A percentile compares a stretch with the other conserved stretches of the same genome.
Evolutionary conservation across 805 yeast genomes (phyloP).

Genomic region (Blastobotrys attinorum): DNA sequence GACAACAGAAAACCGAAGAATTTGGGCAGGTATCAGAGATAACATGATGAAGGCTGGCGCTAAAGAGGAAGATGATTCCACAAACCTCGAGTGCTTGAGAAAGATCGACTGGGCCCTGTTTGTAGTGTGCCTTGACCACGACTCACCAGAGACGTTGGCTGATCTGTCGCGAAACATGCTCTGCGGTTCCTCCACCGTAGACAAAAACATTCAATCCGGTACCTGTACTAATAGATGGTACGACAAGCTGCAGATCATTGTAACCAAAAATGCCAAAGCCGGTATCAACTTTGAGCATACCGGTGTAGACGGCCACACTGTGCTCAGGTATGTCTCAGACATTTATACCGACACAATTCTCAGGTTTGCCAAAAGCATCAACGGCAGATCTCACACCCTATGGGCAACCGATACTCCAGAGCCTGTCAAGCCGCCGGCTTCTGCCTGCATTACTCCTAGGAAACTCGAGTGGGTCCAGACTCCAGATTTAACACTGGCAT

Average conservation of each 20-base stretch:
- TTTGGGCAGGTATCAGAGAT: constrained; percentile 75
- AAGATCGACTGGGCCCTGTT: constrained; percentile 78
- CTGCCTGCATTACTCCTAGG: constrained; percentile 60
- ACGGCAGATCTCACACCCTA: constrained; percentile 63
- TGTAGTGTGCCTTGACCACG: constrained; percentile 75
- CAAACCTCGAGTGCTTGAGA: constrained; percentile 61
- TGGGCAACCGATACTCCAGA: constrained; percentile 53
- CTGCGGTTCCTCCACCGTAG: constrained; percentile 73
- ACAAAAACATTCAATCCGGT: constrained; percentile 84
- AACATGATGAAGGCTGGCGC: constrained; percentile 33
- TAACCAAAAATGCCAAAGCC: constrained; percentile 83
- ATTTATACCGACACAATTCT: constrained; percentile 86
- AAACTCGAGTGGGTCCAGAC: constrained; percentile 85
- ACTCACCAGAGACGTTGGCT: constrained; percentile 45
- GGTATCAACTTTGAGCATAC: constrained; percentile 89
- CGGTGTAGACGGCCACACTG: constrained; percentile 95
- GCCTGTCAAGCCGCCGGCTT: constrained; percentile 36
- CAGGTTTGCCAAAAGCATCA: constrained; percentile 77
- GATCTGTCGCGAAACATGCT: constrained; percentile 77
- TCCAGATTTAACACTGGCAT: constrained; percentile 64
- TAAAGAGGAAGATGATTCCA: constrained; percentile 30
- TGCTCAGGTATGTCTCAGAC: constrained; percentile 77
- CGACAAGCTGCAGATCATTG: constrained; percentile 81
- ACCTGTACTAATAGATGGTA: constrained; percentile 95
- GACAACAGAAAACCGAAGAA: constrained; percentile 81